Percentiles rank a stretch among this genome's conserved stretches.
These are phyloP conservation scores for Chlorella sp. DNA, from an alignment of 139 green algal species.

Conservation along the genomic window DNA sequence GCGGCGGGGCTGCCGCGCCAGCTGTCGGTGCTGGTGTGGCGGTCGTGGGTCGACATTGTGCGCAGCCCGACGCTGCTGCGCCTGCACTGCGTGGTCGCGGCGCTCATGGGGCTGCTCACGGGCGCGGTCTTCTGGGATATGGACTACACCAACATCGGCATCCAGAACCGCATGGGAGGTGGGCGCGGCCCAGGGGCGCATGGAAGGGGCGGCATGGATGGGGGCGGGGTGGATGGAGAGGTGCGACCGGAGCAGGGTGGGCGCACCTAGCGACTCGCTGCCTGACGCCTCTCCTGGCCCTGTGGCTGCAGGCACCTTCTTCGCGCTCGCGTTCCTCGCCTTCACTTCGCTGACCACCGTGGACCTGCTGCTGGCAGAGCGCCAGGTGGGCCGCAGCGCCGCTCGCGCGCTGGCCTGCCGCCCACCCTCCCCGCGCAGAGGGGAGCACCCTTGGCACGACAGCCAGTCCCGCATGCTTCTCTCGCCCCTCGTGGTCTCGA, in stretches of 20 bases:
- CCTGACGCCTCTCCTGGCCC: too few relatives aligned
- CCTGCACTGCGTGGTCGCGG: conserved; percentile 58
- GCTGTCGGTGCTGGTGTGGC: conserved; percentile 75
- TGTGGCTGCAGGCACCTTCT: conserved; percentile 88
- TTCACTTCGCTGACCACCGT: conserved; percentile 76
- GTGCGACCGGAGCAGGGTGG: too few relatives aligned
- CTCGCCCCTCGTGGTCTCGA: neutral
- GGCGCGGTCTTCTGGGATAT: conserved; percentile 67
- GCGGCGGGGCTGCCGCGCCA: conserved; percentile 35
- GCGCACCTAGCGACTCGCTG: too few relatives aligned
- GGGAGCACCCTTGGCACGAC: too few relatives aligned
- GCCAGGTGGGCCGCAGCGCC: neutral
- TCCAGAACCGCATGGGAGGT: conserved; percentile 73
- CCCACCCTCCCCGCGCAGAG: neutral
- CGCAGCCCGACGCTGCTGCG: conserved; percentile 70
- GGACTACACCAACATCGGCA: conserved; percentile 39
- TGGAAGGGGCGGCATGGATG: too few relatives aligned
- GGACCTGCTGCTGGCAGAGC: conserved; percentile 50
- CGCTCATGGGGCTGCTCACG: conserved; percentile 60
- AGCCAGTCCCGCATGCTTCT: neutral
- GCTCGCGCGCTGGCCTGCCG: neutral
- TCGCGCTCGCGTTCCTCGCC: conserved; percentile 73
- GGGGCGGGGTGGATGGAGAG: too few relatives aligned
- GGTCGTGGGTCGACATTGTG: conserved; percentile 65
- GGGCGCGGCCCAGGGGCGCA: too few relatives aligned